These are phyloP conservation scores for Ananas comosus DNA, from an alignment of 176 grass and related monocot species.

Conservation along the genomic window DNA sequence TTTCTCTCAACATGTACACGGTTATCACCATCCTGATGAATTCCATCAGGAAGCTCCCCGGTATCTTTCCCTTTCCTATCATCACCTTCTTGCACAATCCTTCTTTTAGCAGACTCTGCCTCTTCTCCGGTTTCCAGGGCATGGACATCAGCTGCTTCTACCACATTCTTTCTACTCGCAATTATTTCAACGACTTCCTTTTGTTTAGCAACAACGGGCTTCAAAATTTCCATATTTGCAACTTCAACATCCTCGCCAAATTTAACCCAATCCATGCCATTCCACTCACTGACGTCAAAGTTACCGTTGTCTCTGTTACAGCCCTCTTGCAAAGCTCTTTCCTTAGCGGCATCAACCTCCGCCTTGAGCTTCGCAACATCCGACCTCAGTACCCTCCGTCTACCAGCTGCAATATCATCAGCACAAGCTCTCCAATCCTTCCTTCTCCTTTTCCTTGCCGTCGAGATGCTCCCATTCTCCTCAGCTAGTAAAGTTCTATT, in stretches of 20 bases:
- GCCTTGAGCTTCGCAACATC: constrained; percentile 23
- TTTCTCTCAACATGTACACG: background rate
- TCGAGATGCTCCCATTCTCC: constrained; percentile 2
- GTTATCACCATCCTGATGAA: constrained; percentile 5
- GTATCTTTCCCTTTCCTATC: constrained; percentile 10
- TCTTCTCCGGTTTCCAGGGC: constrained; percentile 13
- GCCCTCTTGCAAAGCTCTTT: constrained; percentile 5
- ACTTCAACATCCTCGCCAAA: constrained; percentile 17
- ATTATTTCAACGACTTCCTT: background rate
- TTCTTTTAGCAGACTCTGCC: constrained; percentile 16
- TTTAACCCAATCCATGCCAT: constrained; percentile 17
- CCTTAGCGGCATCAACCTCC: constrained; percentile 17
- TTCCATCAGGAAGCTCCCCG: constrained; percentile 8
- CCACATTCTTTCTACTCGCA: constrained; percentile 1
- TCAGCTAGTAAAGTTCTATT: constrained; percentile 3
- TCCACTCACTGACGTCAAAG: constrained; percentile 7
- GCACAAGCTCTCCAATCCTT: constrained; percentile 36
- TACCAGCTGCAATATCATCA: constrained; percentile 21
- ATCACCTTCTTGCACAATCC: constrained; percentile 4
- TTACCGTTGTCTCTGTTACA: background rate
- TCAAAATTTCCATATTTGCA: background rate
- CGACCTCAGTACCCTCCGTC: constrained; percentile 50
- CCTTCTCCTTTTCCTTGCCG: constrained; percentile 38
- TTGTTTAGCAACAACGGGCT: background rate
- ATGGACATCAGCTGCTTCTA: constrained; percentile 7